A percentile compares a stretch with the other conserved stretches of the same genome.
Evolutionary conservation across 768 basidiomycete species (phyloP).

Genomic region (Lactarius hatsudake): DNA sequence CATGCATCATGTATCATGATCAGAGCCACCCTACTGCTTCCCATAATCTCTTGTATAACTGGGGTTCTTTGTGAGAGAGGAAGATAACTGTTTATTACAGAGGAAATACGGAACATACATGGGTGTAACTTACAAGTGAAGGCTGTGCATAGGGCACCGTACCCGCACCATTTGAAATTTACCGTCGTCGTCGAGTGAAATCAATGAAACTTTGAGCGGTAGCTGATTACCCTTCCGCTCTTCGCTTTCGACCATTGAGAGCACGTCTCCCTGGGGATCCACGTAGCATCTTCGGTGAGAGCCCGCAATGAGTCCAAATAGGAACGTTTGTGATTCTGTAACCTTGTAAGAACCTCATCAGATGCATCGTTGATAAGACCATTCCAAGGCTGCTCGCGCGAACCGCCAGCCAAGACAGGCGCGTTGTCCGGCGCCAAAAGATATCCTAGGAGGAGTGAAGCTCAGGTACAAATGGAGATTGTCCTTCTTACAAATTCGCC

Average conservation of each 20-base stretch:
- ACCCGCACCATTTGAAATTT: no score
- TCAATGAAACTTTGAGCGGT: constrained; percentile 14
- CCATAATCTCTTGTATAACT: not conserved
- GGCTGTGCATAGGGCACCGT: no score
- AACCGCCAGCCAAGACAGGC: constrained; percentile 23
- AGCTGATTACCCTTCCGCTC: constrained; percentile 21
- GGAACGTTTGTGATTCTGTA: constrained; percentile 55
- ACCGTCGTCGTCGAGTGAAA: not conserved
- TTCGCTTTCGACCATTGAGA: constrained; percentile 21
- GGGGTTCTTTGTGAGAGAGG: not conserved
- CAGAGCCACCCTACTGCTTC: not conserved
- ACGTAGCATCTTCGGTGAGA: constrained; percentile 36
- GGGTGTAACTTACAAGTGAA: no score
- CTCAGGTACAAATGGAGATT: not conserved
- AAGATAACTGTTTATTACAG: not conserved
- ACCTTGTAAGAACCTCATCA: constrained; percentile 25
- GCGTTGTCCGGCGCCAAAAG: constrained; percentile 22
- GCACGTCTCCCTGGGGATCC: constrained; percentile 35
- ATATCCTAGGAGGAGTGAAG: constrained; percentile 6
- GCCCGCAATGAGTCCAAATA: constrained; percentile 52
- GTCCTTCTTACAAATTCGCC: constrained; percentile 13
- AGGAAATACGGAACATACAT: not conserved
- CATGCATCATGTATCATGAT: not conserved
- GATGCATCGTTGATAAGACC: not conserved
- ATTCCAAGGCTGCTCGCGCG: constrained; percentile 7